Conservation (phyloP, 768 basidiomycete species). For the Podaxis rugospora region DNA sequence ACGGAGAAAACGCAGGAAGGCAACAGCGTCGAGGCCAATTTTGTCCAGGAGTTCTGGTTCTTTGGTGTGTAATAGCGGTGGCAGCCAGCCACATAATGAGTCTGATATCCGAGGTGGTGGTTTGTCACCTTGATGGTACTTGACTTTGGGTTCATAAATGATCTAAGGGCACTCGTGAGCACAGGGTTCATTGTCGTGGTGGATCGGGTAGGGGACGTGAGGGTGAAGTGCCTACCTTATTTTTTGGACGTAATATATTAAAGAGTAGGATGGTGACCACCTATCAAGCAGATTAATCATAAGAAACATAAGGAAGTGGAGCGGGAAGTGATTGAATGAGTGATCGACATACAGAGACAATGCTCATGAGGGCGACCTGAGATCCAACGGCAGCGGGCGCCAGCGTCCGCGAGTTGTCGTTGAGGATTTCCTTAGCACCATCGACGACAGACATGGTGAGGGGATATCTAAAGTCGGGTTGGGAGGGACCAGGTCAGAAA, state of each 20-base stretch:
- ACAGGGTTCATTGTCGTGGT: not conserved
- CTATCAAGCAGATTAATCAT: constrained; percentile 27
- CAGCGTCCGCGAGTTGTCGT: constrained; percentile 56
- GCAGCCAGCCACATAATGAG: constrained; percentile 85
- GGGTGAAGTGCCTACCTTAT: constrained; percentile 52
- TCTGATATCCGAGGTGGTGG: constrained; percentile 78
- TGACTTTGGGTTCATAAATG: constrained; percentile 91
- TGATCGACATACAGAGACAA: constrained; percentile 56
- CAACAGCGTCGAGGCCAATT: constrained; percentile 89
- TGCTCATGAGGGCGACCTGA: constrained; percentile 72
- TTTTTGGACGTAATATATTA: constrained; percentile 81
- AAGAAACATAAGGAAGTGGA: constrained; percentile 2
- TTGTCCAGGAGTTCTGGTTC: constrained; percentile 89
- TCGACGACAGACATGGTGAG: constrained; percentile 29
- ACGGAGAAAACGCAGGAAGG: constrained; percentile 88
- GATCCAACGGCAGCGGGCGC: constrained; percentile 76
- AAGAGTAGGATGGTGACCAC: constrained; percentile 68
- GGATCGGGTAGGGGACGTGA: not conserved
- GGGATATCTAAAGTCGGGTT: not conserved
- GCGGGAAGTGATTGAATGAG: not conserved
- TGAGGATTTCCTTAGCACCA: constrained; percentile 35
- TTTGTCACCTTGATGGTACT: constrained; percentile 79
- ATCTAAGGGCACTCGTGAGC: constrained; percentile 38
- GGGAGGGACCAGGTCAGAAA: constrained; percentile 3
- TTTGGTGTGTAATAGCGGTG: constrained; percentile 75